Evolutionary conservation across 2,329 filamentous ascomycete genomes (phyloP), one percentile per base, ranked within the genome.

Genomic region (Ophiostoma triangulosporum): DNA sequence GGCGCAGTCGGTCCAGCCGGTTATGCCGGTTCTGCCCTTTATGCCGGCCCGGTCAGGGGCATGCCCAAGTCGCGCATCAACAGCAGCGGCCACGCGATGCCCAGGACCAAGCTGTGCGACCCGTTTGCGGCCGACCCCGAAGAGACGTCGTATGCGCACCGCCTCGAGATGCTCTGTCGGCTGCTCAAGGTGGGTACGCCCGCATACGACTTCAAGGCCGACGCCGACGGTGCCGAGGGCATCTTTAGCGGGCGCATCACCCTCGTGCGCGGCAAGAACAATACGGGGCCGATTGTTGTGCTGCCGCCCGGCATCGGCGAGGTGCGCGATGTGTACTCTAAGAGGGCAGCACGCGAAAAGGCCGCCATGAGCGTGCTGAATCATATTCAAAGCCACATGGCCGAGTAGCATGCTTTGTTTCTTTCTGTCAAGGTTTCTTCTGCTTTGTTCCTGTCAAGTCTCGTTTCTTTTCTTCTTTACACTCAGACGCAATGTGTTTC

Each of bases 291-390:
- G n/a, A 14, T 40, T 1, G 11, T 20, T 4, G 15, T 31, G 1
- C 57, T 70, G 6, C 69, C 70, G 0, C 51, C 58, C 1, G 60
- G 57, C 3, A 50, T 72, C 0, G 68, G 68, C 3, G 29, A 58
- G 6, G 67, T 75, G 4, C 52, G 38, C 1, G 60, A 64, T 5
- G 60, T 70, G 8, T 61, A 62, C 4, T 65, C 68, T 3, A 67
- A 64, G 58, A 64, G 62, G 43, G 55, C 61, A 9, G 64, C 71
- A 1, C 69, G 63, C 58, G 63, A 69, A 56, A 62, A 60, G 52
- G 61, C 77, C 3, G 70, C 73, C 0, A 64, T 68, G 57, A 57
- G 60, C 31, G 60, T 76, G 3, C 57, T 75, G 14, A 56, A 35
- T 6, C 68, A 65, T 60, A 56, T 78, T 29, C 29, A 22, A 8